Base-by-base conservation (phyloP, 768 basidiomycete species). In the Termitomyces heimii region DNA sequence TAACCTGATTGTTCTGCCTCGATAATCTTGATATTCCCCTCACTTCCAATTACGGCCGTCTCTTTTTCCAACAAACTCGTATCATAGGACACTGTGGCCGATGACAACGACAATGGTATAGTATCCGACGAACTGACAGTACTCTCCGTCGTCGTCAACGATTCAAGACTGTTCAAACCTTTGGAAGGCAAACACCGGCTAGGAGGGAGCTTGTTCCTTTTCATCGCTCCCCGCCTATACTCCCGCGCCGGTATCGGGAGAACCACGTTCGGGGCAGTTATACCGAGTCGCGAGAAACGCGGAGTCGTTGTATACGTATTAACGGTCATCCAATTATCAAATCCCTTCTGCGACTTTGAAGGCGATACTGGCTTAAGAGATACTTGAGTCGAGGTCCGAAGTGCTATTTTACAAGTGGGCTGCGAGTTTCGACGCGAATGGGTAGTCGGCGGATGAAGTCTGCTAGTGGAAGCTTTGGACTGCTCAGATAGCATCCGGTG, bases 211-310 rank as follows among this genome's bases (percentile, higher is more conserved):
- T 60, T 71, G 45, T 60, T 57, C 44, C 52, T 54, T 13, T 63
- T 56, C 42, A 48, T 60, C 34, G 60, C 58, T 32, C 26, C 45
- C 39, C 61, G 54, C 24, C 60, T 63, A 54, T 70, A 69, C 39
- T 71, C 68, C 43, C 71, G 70, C 8, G 73, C 73, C 22, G 73
- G 67, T 3, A 78, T 59, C n/a, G 77, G 79, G 37, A 80, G 66
- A 8, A 79, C 70, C 16, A 79, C 73, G 18, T 63, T 59, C 2
- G 72, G 56, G 3, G 67, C 60, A 2, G 68, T 58, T 10, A 79
- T 63, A 14, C 73, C 67, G 34, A 76, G 66, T 5, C 77, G 70
- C 32, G 71, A 68, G 62, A 80, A 80, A 26, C 68, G 70, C 4
- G 79, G 79, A 1, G 70, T 76, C 7, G 60, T 63, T 7, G 64